Evolutionary conservation across 345 rosid genomes (phyloP), one percentile per base, ranked within the genome.

Genomic region (Diplotaxis tenuifolia): DNA sequence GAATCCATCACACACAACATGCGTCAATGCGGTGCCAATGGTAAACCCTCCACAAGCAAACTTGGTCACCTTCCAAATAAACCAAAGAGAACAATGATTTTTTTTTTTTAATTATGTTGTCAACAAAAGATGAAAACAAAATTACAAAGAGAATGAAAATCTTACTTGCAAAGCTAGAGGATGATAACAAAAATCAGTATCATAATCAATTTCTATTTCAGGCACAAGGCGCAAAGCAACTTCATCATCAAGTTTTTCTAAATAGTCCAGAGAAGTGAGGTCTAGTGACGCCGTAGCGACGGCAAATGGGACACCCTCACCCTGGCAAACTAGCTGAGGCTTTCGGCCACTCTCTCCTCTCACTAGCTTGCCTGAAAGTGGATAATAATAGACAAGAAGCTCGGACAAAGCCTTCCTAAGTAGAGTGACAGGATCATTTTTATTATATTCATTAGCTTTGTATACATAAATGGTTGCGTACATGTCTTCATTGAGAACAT

Each of bases 311-410:
- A 52, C 25, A 3, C 56, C 56, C 56, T 52, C 56, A 9, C 56
- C 56, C 6, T 7, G 25, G 23, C 56, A 52, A 52, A 52, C 25
- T 52, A 52, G 56, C 56, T 52, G 56, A 52, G 23, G 12, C 56
- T 52, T 52, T 19, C 56, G 56, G 11, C 56, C 56, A 19, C 23
- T 52, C 14, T 52, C 56, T 9, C 56, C 25, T 52, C 56, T 52
- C 56, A 52, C 23, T 3, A 52, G 56, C 56, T 52, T 52, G 16
- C 58, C 58, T 53, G 58, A 53, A 53, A 53, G 58, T 53, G 58
- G 58, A 53, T 53, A 53, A 5, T 53, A 53, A 21, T 53, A 21
- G 28, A 53, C 58, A 53, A 53, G 58, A 19, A 53, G 58, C 12
- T 53, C 58, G 27, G 58, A 53, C 58, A 53, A 53, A 53, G 58